phyloP scores from a whole-genome alignment of 352 stramenopile genomes.

The Hyaloperonospora arabidopsidis region DNA sequence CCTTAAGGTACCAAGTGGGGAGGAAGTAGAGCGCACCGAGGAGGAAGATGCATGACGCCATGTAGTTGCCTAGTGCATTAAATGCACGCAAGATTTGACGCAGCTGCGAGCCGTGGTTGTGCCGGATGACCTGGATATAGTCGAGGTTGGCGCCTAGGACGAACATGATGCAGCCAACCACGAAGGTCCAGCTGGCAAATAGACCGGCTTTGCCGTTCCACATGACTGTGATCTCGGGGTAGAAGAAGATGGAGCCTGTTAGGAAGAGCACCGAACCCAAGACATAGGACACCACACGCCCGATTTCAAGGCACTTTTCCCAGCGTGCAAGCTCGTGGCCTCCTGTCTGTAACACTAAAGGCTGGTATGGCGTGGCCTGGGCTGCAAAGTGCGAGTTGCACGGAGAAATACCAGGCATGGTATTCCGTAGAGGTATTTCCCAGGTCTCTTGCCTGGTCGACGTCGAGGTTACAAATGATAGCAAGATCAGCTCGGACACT shows the following conservation, averaged over 20 bases:
- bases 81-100: constrained; percentile 53
- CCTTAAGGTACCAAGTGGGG: constrained; percentile 59
- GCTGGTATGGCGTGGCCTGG: constrained; percentile 20
- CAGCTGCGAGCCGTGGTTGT: constrained; percentile 43
- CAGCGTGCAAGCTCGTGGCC: constrained; percentile 23
- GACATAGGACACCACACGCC: constrained; percentile 46
- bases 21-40: constrained; percentile 77
- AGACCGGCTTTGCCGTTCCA: constrained; percentile 53
- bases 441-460: too few relatives aligned
- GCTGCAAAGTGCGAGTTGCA: constrained; percentile 25
- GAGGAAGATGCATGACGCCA: constrained; percentile 63
- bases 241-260: constrained; percentile 73
- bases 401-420: constrained; percentile 25
- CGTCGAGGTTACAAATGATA: too few relatives aligned
- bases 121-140: constrained; percentile 57
- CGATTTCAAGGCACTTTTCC: constrained; percentile 50
- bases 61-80: constrained; percentile 55
- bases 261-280: constrained; percentile 67
- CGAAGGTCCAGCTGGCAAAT: constrained; percentile 60
- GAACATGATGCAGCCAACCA: constrained; percentile 69
- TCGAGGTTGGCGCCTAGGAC: constrained; percentile 59
- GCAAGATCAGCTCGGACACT: too few relatives aligned
- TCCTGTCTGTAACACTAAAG: constrained; percentile 13
- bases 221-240: constrained; percentile 58
- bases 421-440: neutral